Evolutionary conservation across 2,329 filamentous ascomycete genomes (phyloP).

Genomic region (Ophiostoma piceae): DNA sequence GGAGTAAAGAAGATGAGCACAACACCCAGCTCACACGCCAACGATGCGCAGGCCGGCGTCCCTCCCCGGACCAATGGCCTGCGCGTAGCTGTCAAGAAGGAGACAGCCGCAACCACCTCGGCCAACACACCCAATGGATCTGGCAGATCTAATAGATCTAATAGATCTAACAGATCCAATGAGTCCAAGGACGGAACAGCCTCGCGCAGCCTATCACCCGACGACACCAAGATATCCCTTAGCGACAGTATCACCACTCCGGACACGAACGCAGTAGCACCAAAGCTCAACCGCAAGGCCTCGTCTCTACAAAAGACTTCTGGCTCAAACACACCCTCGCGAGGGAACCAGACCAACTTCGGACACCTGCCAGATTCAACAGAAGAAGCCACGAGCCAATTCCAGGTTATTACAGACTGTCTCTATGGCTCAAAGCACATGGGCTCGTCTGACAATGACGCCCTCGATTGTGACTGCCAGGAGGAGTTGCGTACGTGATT

Average conservation of each 20-base stretch:
- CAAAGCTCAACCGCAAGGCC: conserved; percentile 67
- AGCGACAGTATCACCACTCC: conserved; percentile 46
- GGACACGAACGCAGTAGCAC: conserved; percentile 48
- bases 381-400: conserved; percentile 65
- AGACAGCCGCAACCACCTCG: conserved; percentile 33
- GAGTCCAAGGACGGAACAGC: conserved; percentile 37
- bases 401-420: conserved; percentile 77
- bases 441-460: conserved; percentile 82
- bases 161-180: conserved; percentile 33
- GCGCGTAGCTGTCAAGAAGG: conserved; percentile 37
- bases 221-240: conserved; percentile 32
- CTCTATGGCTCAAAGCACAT: conserved; percentile 88
- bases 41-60: conserved; percentile 19
- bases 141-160: conserved; percentile 29
- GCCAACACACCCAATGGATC: conserved; percentile 40
- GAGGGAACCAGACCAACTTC: conserved; percentile 47
- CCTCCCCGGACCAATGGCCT: conserved; percentile 33
- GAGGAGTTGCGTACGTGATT: conserved; percentile 84
- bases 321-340: conserved; percentile 5
- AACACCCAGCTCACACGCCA: conserved; percentile 21
- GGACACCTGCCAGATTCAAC: conserved; percentile 73
- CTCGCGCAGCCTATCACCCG: conserved; percentile 41
- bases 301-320: conserved; percentile 44
- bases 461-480: conserved; percentile 88
- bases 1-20: conserved; percentile 36